Base-by-base conservation (phyloP, 306 rosid species). In the Glycine soja region DNA sequence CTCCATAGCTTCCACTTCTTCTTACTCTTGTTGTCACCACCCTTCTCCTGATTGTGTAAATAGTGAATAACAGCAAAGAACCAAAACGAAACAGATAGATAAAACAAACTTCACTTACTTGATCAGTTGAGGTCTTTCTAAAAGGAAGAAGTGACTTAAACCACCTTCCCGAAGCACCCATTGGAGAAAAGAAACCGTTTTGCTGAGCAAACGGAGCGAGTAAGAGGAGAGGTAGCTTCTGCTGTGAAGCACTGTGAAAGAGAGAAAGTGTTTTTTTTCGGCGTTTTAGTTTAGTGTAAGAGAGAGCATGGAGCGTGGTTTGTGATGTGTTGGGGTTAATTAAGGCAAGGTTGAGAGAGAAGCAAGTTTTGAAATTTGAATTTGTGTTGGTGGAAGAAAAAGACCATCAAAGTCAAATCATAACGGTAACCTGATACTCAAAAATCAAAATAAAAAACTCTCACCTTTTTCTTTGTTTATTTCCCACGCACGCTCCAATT, bases 1-100 rank as follows among this genome's bases (percentile, higher is more conserved):
- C 88, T 87, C 98, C 97, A 95, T 24, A 95, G 78, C 90, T 82
- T 91, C 99, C 99, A 95, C 45, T 91, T 95, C 90, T 88, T 93
- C 91, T 89, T 93, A 56, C 70, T 74, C 88, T 82, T 89, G 71
- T 54, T 78, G 19, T 66, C 75, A 36, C 84, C 82, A 70, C 85
- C 86, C 83, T 88, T 89, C 77, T 88, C 93, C 92, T 86, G 70
- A 66, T 66, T 19, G 18, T 47, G 48, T 47, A 38, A 59, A 66
- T 10, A 38, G 63, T 2, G 71, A 36, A 15, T 13, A 42, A 70
- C 69, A 18, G 11, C 70, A 61, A 4, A 48, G 8, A n/a, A 76
- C 38, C 6, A 34, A 53, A 30, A 1, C 47, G 4, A 24, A 38
- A 42, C 32, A 15, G 11, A 50, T 8, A 0, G 3, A 24, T 24